phyloP scores from a whole-genome alignment of 805 yeast species.

The Yarrowia deformans region DNA sequence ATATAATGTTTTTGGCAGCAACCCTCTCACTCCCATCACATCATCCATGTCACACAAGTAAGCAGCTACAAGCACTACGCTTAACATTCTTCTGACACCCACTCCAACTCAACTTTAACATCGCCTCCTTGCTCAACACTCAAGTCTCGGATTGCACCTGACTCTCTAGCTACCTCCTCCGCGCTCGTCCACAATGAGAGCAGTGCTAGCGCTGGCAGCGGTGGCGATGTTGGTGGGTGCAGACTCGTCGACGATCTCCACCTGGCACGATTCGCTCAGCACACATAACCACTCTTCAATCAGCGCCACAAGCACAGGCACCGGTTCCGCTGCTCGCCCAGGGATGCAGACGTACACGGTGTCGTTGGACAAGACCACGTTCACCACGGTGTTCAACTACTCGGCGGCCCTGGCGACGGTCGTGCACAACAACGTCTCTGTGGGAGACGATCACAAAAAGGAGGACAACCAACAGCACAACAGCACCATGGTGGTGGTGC shows the following conservation, averaged over 20 bases:
- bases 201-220: constrained; percentile 35
- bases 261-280: neutral
- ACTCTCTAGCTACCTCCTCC: neutral
- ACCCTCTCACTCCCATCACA: no score
- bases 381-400: constrained; percentile 32
- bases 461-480: constrained; percentile 14
- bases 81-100: neutral
- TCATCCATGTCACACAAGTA: no score
- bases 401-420: constrained; percentile 12
- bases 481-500: constrained; percentile 3
- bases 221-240: constrained; percentile 18
- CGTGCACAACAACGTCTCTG: neutral
- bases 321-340: neutral
- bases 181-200: constrained; percentile 32
- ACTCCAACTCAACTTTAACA: constrained; percentile 6
- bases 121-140: constrained; percentile 24
- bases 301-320: no score
- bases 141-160: neutral
- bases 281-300: neutral
- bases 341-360: constrained; percentile 29
- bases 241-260: neutral
- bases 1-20: neutral
- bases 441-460: constrained; percentile 3
- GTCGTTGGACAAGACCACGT: constrained; percentile 33
- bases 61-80: neutral